Conservation (phyloP, 768 basidiomycete genomes). For the Russula abietina region DNA sequence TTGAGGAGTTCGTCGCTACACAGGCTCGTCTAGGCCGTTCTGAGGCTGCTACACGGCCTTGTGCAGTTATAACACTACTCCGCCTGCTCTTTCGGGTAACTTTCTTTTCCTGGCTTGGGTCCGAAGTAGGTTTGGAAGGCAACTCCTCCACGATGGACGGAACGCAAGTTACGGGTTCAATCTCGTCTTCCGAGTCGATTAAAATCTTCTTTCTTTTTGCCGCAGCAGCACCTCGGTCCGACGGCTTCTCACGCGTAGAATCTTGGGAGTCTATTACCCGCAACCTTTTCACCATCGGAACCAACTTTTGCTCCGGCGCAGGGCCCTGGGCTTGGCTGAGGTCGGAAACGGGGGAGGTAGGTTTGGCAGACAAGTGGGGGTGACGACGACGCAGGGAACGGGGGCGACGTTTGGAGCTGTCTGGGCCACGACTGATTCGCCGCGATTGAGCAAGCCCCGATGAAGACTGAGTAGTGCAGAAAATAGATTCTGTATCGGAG, state of each 20-base stretch:
- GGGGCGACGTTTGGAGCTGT: neutral
- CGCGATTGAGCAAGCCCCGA: slow-evolving; percentile 12
- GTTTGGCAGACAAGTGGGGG: slow-evolving; percentile 3
- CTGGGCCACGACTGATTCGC: neutral
- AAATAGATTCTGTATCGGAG: slow-evolving; percentile 30
- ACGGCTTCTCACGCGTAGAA: neutral
- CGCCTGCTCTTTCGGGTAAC: neutral
- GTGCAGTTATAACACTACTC: neutral
- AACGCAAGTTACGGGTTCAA: neutral
- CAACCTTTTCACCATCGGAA: slow-evolving; percentile 21
- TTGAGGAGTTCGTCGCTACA: neutral
- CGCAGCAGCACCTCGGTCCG: neutral
- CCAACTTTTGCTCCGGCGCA: slow-evolving; percentile 25
- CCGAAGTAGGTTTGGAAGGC: neutral
- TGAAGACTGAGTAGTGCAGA: slow-evolving; percentile 12
- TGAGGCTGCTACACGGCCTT: neutral
- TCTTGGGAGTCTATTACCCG: slow-evolving; percentile 22
- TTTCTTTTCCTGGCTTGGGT: neutral
- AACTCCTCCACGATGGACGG: neutral
- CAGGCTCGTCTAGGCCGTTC: slow-evolving; percentile 9
- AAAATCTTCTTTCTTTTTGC: slow-evolving; percentile 9
- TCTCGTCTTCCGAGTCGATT: slow-evolving; percentile 14
- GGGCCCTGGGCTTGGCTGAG: slow-evolving; percentile 7
- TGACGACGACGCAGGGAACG: slow-evolving; percentile 13
- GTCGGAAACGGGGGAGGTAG: neutral